Evolutionary conservation across 1,139 yeast genomes (phyloP), one percentile per base, ranked within the genome.

Genomic region (Tardiomyces digboiensis): DNA sequence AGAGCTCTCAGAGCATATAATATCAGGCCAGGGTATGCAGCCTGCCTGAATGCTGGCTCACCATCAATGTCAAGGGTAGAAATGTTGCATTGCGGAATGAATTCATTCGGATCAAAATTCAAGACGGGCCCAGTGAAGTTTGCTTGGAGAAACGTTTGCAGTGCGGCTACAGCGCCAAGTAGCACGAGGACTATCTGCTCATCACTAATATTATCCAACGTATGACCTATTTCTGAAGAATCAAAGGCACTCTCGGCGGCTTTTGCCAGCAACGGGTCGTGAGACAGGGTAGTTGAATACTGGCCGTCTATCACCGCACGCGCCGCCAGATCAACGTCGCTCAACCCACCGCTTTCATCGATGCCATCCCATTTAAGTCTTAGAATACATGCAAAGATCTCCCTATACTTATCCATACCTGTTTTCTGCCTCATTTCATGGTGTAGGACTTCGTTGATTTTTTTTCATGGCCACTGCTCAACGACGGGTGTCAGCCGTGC

Each of bases 71-170:
- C 42, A 42, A 60, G 50, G 23, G 39, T 29, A 1, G 47, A 53
- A 13, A 53, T 19, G 3, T 13, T 18, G 26, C 6, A 19, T 7
- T 21, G 29, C 13, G 16, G 21, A 2, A 37, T 33, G 21, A 29
- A 38, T 13, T 42, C 20, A 39, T 57, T 29, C 45, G 67, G 57
- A 2, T 63, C 64, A 36, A 67, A 57, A 1, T 70, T 69, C 0
- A 79, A 58, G 21, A 72, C 71, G 1, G 97, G 97, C 3, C 97
- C 97, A 0, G 96, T 86, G 59, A 74, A 85, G 59, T 89, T 89
- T 44, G 75, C 65, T 58, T 87, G 95, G 19, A 84, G 66, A 57
- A 83, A 89, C 1, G 76, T 60, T 56, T 87, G 88, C 36, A 87
- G 66, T 3, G 78, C 65, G 1, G 82, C 71, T 44, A 57, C 48